phyloP scores from a whole-genome alignment of 1,284 basidiomycete species.

The Xerocomus minutiporus region DNA sequence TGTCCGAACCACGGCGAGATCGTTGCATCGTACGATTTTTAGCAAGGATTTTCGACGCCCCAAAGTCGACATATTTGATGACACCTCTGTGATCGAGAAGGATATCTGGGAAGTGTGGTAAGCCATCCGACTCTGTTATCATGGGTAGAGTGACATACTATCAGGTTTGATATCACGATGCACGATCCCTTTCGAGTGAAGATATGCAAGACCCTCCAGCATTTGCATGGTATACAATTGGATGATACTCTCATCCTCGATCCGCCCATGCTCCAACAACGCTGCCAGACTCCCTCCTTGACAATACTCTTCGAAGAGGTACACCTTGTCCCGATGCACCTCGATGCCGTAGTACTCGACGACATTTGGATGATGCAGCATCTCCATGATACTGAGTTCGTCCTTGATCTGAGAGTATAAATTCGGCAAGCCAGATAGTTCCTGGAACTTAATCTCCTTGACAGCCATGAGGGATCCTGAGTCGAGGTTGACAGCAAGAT shows the following conservation, averaged over 20 bases:
- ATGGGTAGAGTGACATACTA: slow-evolving; percentile 58
- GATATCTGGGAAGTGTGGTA: slow-evolving; percentile 62
- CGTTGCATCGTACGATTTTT: slow-evolving; percentile 89
- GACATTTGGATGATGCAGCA: slow-evolving; percentile 96
- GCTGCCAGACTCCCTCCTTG: slow-evolving; percentile 92
- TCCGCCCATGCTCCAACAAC: slow-evolving; percentile 88
- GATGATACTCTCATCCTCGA: slow-evolving; percentile 95
- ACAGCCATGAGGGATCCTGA: slow-evolving; percentile 98
- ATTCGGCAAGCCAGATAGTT: slow-evolving; percentile 77
- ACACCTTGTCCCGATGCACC: slow-evolving; percentile 97
- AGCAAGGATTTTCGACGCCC: slow-evolving; percentile 95
- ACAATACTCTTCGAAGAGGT: slow-evolving; percentile 99
- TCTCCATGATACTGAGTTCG: slow-evolving; percentile 97
- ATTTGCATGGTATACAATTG: slow-evolving; percentile 98
- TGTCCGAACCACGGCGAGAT: slow-evolving; percentile 52
- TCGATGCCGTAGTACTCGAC: slow-evolving; percentile 99
- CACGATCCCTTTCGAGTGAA: slow-evolving; percentile 90
- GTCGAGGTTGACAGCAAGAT: slow-evolving; percentile 95
- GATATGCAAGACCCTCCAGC: slow-evolving; percentile 89
- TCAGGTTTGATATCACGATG: slow-evolving; percentile 99
- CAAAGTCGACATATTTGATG: slow-evolving; percentile 98
- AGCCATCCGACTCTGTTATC: slow-evolving; percentile 9
- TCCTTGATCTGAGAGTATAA: slow-evolving; percentile 94
- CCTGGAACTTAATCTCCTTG: slow-evolving; percentile 98
- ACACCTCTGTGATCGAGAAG: slow-evolving; percentile 90